Percentiles rank a stretch among this genome's conserved stretches.
Conservation (phyloP, 208 protist species). For the Trypanosoma melophagium region DNA sequence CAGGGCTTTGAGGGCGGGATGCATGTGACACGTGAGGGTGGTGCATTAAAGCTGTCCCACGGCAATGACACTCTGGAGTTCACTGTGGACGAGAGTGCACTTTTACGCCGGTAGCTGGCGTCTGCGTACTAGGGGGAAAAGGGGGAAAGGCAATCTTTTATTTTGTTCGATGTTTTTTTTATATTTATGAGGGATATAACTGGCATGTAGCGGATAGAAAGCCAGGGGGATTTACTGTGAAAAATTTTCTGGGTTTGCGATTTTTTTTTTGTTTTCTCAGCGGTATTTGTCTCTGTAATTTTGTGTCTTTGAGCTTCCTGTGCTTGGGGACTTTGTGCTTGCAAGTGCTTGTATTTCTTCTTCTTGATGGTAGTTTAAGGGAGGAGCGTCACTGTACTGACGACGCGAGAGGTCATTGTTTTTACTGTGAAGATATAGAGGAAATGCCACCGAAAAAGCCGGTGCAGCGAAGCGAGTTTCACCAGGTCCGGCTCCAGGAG, state of each 20-base stretch:
- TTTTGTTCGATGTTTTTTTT: too few relatives aligned
- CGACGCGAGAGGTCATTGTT: not conserved
- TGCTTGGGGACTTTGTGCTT: too few relatives aligned
- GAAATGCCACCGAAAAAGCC: constrained; percentile 14
- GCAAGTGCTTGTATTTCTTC: too few relatives aligned
- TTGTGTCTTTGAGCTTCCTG: too few relatives aligned
- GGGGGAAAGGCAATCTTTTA: too few relatives aligned
- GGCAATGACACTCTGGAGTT: constrained; percentile 35
- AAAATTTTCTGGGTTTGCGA: too few relatives aligned
- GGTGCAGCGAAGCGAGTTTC: constrained; percentile 58
- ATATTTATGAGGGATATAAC: too few relatives aligned
- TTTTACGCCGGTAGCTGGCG: not conserved
- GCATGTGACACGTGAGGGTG: constrained; percentile 25
- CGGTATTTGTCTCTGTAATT: too few relatives aligned
- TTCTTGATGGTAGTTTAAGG: too few relatives aligned
- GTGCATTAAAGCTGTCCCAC: constrained; percentile 33
- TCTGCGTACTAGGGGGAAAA: not conserved
- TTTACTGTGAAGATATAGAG: constrained; percentile 8
- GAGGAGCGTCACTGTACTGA: not conserved
- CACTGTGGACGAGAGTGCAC: constrained; percentile 8
- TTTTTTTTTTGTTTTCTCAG: too few relatives aligned
- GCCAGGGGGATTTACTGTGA: too few relatives aligned
- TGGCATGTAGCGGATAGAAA: too few relatives aligned
- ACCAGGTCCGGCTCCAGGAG: constrained; percentile 64
- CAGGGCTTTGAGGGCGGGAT: constrained; percentile 40